These are phyloP conservation scores for Clarireedia paspali DNA, from an alignment of 2,329 filamentous ascomycete species.

Conservation along the genomic window DNA sequence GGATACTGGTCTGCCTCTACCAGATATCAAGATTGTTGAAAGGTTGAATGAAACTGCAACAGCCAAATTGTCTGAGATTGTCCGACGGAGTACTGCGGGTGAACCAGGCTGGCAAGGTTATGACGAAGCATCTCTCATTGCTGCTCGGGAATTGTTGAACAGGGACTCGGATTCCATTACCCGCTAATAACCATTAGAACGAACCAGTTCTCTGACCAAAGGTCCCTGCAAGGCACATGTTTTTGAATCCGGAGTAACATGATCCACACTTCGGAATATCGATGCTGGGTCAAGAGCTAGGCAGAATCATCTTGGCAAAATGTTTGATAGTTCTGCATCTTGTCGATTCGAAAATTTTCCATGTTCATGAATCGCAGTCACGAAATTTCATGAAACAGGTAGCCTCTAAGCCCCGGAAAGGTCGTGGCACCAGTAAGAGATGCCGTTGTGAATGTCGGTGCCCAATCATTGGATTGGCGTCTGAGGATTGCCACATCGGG, in stretches of 20 bases:
- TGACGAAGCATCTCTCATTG: conserved; percentile 61
- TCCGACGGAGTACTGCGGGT: conserved; percentile 51
- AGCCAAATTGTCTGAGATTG: conserved; percentile 67
- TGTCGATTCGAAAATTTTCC: not conserved
- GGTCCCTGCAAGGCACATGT: conserved; percentile 15
- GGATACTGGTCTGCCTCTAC: conserved; percentile 41
- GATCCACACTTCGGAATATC: conserved; percentile 10
- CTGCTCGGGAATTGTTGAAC: conserved; percentile 48
- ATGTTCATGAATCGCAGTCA: conserved; percentile 3
- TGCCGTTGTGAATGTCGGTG: conserved; percentile 7
- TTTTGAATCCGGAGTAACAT: conserved; percentile 10
- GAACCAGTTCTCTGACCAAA: conserved; percentile 7
- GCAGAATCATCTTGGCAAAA: not conserved
- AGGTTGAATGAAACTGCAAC: conserved; percentile 67
- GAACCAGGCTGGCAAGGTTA: conserved; percentile 68
- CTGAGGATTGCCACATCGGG: conserved; percentile 12
- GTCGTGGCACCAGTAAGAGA: conserved; percentile 17
- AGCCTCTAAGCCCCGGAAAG: conserved; percentile 8
- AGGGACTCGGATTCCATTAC: conserved; percentile 22
- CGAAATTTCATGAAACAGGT: conserved; percentile 2
- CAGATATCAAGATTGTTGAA: conserved; percentile 51
- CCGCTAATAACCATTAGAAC: conserved; percentile 19
- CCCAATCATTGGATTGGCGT: conserved; percentile 11
- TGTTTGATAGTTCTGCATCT: conserved; percentile 1
- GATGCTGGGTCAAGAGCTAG: not conserved